A percentile compares a stretch with the other conserved stretches of the same genome.
phyloP scores from a whole-genome alignment of 805 yeast species.

The Ogataea corticis region DNA sequence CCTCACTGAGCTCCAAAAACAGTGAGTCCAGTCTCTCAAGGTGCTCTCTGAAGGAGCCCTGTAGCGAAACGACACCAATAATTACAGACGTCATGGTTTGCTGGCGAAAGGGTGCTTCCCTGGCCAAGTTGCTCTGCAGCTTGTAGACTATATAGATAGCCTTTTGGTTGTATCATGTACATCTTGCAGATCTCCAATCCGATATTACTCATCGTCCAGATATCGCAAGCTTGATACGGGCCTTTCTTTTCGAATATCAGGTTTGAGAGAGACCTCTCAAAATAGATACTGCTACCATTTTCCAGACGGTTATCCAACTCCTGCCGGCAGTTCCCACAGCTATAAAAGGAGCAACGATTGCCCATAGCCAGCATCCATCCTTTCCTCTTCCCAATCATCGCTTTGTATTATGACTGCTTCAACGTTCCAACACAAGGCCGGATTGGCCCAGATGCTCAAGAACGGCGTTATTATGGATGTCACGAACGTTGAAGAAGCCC shows the following conservation, averaged over 20 bases:
- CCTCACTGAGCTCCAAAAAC: constrained; percentile 28
- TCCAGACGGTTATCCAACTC: too few species aligned
- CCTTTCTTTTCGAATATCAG: not conserved
- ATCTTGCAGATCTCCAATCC: too few species aligned
- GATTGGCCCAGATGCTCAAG: constrained; percentile 83
- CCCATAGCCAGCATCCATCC: too few species aligned
- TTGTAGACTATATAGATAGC: not conserved
- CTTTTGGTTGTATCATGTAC: not conserved
- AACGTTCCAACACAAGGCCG: constrained; percentile 61
- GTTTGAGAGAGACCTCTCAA: not conserved
- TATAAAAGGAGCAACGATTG: too few species aligned
- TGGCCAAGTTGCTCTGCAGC: too few species aligned
- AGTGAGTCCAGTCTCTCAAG: constrained; percentile 47
- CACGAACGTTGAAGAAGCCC: constrained; percentile 77
- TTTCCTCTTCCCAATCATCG: not conserved
- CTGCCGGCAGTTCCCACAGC: too few species aligned
- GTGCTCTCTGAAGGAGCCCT: constrained; percentile 79
- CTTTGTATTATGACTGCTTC: not conserved
- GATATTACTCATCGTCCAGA: not conserved
- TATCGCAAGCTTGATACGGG: not conserved
- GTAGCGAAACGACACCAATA: constrained; percentile 75
- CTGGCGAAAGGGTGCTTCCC: too few species aligned
- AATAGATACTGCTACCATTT: too few species aligned
- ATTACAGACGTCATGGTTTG: constrained; percentile 15
- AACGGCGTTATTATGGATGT: constrained; percentile 79